Evolutionary conservation across 2,329 filamentous ascomycete genomes (phyloP).

Genomic region (Endocalyx cinctus): DNA sequence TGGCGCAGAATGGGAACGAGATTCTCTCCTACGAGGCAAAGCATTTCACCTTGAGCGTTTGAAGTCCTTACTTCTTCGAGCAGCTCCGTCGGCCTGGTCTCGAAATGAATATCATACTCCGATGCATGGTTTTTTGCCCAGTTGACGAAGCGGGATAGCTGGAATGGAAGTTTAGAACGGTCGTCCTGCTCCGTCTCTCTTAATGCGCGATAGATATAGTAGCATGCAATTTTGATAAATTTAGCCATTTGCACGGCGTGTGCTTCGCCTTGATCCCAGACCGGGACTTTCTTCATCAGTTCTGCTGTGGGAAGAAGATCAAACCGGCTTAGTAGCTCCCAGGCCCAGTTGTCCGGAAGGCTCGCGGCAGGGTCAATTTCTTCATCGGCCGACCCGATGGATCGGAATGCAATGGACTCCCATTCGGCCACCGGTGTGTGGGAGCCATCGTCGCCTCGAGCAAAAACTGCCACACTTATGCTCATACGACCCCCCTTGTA

Average conservation of each 20-base stretch:
- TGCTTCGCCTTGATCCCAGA: constrained; percentile 14
- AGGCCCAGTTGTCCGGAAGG: constrained; percentile 17
- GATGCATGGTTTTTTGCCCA: constrained; percentile 17
- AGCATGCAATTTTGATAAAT: constrained; percentile 12
- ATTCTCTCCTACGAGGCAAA: constrained; percentile 17
- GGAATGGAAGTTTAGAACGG: constrained; percentile 13
- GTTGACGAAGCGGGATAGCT: constrained; percentile 13
- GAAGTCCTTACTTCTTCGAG: constrained; percentile 6
- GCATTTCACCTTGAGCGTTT: constrained; percentile 18
- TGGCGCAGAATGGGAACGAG: constrained; percentile 19
- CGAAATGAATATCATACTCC: constrained; percentile 5
- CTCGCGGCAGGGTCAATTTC: constrained; percentile 10
- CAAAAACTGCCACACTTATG: constrained; percentile 22
- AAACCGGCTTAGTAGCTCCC: constrained; percentile 20
- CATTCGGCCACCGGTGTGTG: constrained; percentile 17
- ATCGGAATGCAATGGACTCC: constrained; percentile 13
- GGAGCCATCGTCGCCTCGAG: constrained; percentile 4
- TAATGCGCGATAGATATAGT: constrained; percentile 18
- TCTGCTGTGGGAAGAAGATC: constrained; percentile 14
- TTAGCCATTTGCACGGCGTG: too few species aligned
- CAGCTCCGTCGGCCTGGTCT: constrained; percentile 3
- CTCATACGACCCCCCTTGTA: constrained; percentile 18
- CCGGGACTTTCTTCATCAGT: constrained; percentile 20
- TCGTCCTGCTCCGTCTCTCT: constrained; percentile 15
- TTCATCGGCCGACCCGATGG: constrained; percentile 6